These are phyloP conservation scores for Plasmodium gonderi DNA, from an alignment of 169 alveolate species.

Conservation along the genomic window DNA sequence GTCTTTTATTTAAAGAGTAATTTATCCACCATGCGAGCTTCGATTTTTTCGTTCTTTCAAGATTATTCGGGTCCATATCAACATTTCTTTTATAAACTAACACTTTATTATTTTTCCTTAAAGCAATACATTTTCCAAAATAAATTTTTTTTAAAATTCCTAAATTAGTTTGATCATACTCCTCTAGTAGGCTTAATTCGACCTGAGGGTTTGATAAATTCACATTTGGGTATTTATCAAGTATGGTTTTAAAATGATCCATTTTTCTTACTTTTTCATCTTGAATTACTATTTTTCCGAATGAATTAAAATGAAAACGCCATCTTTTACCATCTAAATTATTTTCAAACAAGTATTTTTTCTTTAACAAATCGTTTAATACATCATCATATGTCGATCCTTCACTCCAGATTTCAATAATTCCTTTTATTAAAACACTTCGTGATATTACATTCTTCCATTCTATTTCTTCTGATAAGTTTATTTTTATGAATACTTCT, in stretches of 20 bases:
- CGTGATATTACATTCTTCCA: conserved; percentile 75
- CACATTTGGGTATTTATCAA: conserved; percentile 26
- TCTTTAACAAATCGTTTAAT: conserved; percentile 22
- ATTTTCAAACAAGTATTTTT: conserved; percentile 32
- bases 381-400: conserved; percentile 73
- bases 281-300: conserved; percentile 74
- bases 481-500: conserved; percentile 69
- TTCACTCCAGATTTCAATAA: conserved; percentile 80
- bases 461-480: conserved; percentile 55
- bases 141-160: conserved; percentile 61
- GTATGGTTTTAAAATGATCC: conserved; percentile 37
- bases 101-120: not conserved
- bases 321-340: conserved; percentile 64
- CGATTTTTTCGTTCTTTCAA: conserved; percentile 21
- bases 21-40: conserved; percentile 87
- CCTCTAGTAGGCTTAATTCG: conserved; percentile 71
- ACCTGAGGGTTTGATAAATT: conserved; percentile 51
- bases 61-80: not conserved
- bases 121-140: conserved; percentile 67
- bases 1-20: conserved; percentile 92
- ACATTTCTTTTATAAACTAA: conserved; percentile 37
- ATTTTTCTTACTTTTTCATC: conserved; percentile 57
- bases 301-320: conserved; percentile 72
- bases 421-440: conserved; percentile 76
- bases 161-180: conserved; percentile 34